phyloP scores from a whole-genome alignment of 2,329 filamentous ascomycete genomes.

The Metarhizium anisopliae region DNA sequence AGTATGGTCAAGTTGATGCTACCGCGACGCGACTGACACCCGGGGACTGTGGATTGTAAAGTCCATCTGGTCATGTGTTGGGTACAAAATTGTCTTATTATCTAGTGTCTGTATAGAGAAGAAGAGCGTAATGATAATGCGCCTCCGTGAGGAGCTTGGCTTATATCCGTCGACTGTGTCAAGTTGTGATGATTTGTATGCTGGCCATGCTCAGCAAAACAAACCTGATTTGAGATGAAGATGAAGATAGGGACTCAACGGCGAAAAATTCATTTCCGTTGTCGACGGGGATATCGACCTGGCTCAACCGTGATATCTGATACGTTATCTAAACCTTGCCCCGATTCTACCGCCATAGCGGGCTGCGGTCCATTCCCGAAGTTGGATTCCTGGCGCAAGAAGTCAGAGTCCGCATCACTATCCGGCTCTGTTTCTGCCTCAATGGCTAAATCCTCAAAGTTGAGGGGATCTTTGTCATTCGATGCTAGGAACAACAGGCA shows the following conservation, averaged over 20 bases:
- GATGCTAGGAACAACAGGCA: background rate
- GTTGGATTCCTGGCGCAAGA: background rate
- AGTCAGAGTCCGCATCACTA: background rate
- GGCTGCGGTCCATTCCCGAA: background rate
- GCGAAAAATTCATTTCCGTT: background rate
- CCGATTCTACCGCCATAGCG: background rate
- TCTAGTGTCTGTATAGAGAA: background rate
- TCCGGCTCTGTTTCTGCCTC: background rate
- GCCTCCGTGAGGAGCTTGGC: background rate
- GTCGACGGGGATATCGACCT: background rate
- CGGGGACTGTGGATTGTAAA: conserved; percentile 33
- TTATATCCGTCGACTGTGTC: background rate
- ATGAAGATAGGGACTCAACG: background rate
- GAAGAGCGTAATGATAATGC: background rate
- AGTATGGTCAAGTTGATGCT: conserved; percentile 20
- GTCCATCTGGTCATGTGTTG: background rate
- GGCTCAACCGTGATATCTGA: background rate
- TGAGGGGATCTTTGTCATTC: background rate
- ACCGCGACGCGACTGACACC: conserved; percentile 32
- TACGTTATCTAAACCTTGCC: background rate
- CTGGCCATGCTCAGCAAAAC: background rate
- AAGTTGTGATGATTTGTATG: background rate
- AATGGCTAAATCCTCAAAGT: background rate
- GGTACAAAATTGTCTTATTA: background rate
- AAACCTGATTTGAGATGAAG: background rate